Conservation (phyloP, 192 early-diverging fungal species). For the Umbelopsis isabellina region DNA sequence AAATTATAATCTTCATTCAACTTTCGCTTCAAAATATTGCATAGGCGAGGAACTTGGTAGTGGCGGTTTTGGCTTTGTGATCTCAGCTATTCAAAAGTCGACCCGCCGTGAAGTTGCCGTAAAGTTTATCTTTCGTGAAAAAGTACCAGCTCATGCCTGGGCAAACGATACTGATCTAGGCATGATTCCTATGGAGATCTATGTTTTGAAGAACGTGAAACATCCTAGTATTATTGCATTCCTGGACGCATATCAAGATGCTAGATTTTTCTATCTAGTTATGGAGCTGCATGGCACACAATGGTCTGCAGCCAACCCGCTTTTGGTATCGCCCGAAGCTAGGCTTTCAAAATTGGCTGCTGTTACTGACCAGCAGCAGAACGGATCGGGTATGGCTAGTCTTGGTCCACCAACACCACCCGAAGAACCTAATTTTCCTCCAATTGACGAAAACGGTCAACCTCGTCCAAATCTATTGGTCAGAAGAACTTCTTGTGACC, state of each 20-base stretch:
- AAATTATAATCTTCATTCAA: constrained; percentile 46
- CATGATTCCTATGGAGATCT: constrained; percentile 64
- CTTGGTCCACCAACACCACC: background rate
- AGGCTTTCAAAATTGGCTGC: constrained; percentile 21
- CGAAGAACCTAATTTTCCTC: constrained; percentile 13
- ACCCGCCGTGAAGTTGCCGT: constrained; percentile 64
- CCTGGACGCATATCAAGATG: constrained; percentile 58
- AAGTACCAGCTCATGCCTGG: constrained; percentile 59
- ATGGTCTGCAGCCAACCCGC: constrained; percentile 48
- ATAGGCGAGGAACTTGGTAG: constrained; percentile 67
- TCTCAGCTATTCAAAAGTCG: constrained; percentile 55
- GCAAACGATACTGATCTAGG: constrained; percentile 55
- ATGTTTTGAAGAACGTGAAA: constrained; percentile 58
- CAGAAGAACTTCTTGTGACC: constrained; percentile 61
- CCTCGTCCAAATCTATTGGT: constrained; percentile 42
- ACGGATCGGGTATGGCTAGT: background rate
- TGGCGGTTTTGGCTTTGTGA: constrained; percentile 81
- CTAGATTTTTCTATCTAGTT: constrained; percentile 59
- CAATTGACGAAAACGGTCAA: constrained; percentile 32
- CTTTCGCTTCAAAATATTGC: constrained; percentile 50
- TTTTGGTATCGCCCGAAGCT: constrained; percentile 9
- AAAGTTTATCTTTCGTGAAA: constrained; percentile 65
- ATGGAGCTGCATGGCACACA: constrained; percentile 71
- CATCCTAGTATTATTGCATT: constrained; percentile 60
- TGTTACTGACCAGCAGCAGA: constrained; percentile 14